Evolutionary conservation across 1,284 basidiomycete genomes (phyloP).

Genomic region (Rhodotorula sp.): DNA sequence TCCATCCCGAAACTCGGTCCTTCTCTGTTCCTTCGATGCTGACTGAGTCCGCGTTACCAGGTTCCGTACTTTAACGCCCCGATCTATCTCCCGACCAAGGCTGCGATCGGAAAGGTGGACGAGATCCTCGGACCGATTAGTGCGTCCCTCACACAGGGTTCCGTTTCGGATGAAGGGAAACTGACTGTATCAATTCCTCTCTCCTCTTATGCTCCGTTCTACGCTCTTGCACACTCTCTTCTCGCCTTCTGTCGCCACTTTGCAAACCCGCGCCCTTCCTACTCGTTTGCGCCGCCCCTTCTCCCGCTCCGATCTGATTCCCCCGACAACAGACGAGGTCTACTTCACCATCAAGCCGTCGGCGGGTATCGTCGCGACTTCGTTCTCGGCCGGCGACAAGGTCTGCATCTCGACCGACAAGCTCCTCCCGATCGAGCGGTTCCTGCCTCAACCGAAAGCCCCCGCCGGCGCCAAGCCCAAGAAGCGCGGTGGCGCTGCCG

Average conservation of each 20-base stretch:
- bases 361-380: slow-evolving; percentile 88
- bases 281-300: background rate
- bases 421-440: slow-evolving; percentile 91
- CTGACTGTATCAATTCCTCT: no score
- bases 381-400: slow-evolving; percentile 97
- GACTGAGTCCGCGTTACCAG: slow-evolving; percentile 32
- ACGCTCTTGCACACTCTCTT: no score
- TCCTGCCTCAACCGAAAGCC: slow-evolving; percentile 93
- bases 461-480: slow-evolving; percentile 55
- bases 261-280: background rate
- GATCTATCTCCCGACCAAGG: slow-evolving; percentile 98
- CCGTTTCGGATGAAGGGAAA: background rate
- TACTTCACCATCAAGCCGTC: slow-evolving; percentile 98
- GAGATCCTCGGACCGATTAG: slow-evolving; percentile 95
- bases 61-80: slow-evolving; percentile 99
- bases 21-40: background rate
- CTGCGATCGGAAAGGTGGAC: slow-evolving; percentile 90
- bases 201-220: no score
- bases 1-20: background rate
- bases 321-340: slow-evolving; percentile 64
- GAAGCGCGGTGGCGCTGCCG: slow-evolving; percentile 41
- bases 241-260: no score
- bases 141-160: slow-evolving; percentile 6
- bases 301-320: background rate
- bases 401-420: slow-evolving; percentile 97